Evolutionary conservation across 768 basidiomycete species (phyloP).

Genomic region (Dacryopinax spathularia): DNA sequence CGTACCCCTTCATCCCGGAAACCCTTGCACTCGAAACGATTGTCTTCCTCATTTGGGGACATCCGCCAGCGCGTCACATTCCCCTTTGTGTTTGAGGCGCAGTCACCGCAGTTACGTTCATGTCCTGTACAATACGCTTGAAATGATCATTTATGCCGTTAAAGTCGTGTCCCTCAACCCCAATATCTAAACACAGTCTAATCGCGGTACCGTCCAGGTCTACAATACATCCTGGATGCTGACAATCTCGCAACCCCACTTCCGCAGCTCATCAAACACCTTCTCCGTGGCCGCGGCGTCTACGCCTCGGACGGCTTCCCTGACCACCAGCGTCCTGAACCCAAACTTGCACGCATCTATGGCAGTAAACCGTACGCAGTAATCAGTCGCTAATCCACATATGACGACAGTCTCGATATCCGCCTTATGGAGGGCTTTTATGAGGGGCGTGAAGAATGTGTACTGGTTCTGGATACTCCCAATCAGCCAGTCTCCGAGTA

Average conservation of each 20-base stretch:
- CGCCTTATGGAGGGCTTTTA: slow-evolving; percentile 27
- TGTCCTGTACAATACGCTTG: not conserved
- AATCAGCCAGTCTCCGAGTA: slow-evolving; percentile 1
- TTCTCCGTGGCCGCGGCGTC: not conserved
- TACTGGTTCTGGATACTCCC: slow-evolving; percentile 32
- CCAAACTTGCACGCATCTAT: slow-evolving; percentile 38
- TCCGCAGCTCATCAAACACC: not conserved
- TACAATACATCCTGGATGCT: not conserved
- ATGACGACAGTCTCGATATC: slow-evolving; percentile 42
- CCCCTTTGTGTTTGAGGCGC: not conserved
- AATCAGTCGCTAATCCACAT: slow-evolving; percentile 53
- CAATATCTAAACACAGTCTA: too few species aligned
- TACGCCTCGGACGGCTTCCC: slow-evolving; percentile 16
- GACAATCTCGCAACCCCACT: not conserved
- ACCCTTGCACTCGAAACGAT: slow-evolving; percentile 4
- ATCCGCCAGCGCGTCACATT: slow-evolving; percentile 2
- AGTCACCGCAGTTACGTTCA: not conserved
- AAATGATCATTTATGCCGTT: slow-evolving; percentile 5
- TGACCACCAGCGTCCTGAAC: slow-evolving; percentile 26
- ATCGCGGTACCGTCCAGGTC: not conserved
- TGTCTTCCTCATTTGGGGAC: not conserved
- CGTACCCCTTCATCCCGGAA: too few species aligned
- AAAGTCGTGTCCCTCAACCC: not conserved
- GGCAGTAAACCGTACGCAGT: slow-evolving; percentile 52
- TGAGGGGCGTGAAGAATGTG: slow-evolving; percentile 35